Evolutionary conservation across 345 rosid genomes (phyloP), one percentile per base, ranked within the genome.

Genomic region (Dipteronia dyeriana): DNA sequence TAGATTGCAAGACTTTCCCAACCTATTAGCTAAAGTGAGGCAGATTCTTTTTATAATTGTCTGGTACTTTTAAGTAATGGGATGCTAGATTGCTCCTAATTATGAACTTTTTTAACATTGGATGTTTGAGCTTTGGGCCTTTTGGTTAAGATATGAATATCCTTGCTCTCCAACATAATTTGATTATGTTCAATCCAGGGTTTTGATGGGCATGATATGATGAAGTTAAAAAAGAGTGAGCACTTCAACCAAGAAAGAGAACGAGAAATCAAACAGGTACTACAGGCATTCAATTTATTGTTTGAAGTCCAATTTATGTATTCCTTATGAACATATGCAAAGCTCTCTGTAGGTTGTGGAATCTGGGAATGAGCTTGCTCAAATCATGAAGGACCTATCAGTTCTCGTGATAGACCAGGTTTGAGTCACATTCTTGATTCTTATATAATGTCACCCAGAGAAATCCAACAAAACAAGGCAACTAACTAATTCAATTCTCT

Each of bases 321-420:
- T 72, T 38, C 56, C 57, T 41, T 43, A 38, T 23, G 38, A 31
- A 3, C 13, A 60, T 61, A 73, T 61, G 3, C 9, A 39, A 72
- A 57, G 26, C 8, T 39, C 59, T 73, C 57, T 60, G 73, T 80
- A 96, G 99, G 98, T 92, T 74, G 93, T 92, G 76, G 95, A 92
- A 81, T 94, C 98, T 0, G 99, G 92, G 73, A 89, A 88, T 45
- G 99, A 96, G 82, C 97, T 96, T 43, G 99, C 98, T 78, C 97
- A 92, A 85, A 90, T 96, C 75, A 92, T 94, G 98, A 96, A 92
- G 45, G 99, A 96, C 85, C 86, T 92, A 62, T 96, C 99, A 0
- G 90, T 91, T 66, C 97, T 92, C 75, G 97, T 94, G 60, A 96
- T 96, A 85, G 98, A 96, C 80, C 97, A 96, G 97, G 98, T 96